A percentile compares a stretch with the other conserved stretches of the same genome.
These are phyloP conservation scores for Spongospora subterranea DNA, from an alignment of 208 protist species.

Conservation along the genomic window DNA sequence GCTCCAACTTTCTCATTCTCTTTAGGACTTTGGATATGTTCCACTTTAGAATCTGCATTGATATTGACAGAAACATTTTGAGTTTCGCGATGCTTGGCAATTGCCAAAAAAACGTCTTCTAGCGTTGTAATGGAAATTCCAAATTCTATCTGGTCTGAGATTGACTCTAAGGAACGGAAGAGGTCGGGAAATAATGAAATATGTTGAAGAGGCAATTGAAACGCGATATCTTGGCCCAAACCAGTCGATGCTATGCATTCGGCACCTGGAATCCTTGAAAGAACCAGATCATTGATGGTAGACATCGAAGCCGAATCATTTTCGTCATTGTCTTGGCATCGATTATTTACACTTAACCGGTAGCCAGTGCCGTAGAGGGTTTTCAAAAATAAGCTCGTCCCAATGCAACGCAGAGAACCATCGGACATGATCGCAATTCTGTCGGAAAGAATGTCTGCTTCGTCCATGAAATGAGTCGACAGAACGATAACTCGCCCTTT, in stretches of 20 bases:
- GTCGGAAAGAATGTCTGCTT: slow-evolving; percentile 65
- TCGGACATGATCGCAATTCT: slow-evolving; percentile 62
- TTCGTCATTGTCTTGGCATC: too few relatives aligned
- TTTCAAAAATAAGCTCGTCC: slow-evolving; percentile 63
- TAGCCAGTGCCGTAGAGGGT: slow-evolving; percentile 61
- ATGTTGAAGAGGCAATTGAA: slow-evolving; percentile 34
- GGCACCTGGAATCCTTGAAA: background rate
- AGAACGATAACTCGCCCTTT: slow-evolving; percentile 62
- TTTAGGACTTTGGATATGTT: background rate
- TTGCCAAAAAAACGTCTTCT: slow-evolving; percentile 63
- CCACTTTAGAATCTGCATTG: background rate
- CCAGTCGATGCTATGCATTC: background rate
- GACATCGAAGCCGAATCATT: background rate
- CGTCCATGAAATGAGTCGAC: slow-evolving; percentile 71
- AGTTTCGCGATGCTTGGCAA: background rate
- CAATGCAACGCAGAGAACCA: slow-evolving; percentile 57
- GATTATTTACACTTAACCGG: slow-evolving; percentile 20
- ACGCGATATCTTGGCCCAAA: slow-evolving; percentile 4
- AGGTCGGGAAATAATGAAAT: background rate
- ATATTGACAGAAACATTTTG: background rate
- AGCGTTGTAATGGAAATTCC: slow-evolving; percentile 65
- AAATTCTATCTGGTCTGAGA: background rate
- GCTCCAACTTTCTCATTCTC: background rate
- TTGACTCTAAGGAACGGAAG: slow-evolving; percentile 54
- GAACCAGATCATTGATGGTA: background rate